Evolutionary conservation across 1,139 yeast species (phyloP).

Genomic region (Pneumocystis canis): DNA sequence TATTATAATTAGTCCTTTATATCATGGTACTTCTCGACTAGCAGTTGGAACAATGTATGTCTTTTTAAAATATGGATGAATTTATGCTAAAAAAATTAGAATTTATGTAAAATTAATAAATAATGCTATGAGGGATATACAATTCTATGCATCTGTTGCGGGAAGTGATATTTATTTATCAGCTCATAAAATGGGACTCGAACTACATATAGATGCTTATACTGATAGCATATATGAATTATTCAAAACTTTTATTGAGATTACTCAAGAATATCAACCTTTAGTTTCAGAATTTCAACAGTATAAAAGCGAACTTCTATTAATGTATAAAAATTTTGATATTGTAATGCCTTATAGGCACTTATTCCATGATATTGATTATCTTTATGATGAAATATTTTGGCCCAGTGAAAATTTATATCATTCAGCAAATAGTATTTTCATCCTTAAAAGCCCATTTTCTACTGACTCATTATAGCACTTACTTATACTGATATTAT

Average conservation of each 20-base stretch:
- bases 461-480: background rate
- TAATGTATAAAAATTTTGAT: background rate
- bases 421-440: background rate
- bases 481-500: background rate
- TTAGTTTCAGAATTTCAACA: no score
- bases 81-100: background rate
- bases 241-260: background rate
- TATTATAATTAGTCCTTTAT: background rate
- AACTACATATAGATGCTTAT: background rate
- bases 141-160: background rate
- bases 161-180: background rate
- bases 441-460: background rate
- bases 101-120: background rate
- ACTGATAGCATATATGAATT: background rate
- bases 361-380: background rate
- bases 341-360: background rate
- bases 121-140: background rate
- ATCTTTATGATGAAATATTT: background rate
- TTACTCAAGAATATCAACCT: background rate
- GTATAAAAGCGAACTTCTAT: background rate
- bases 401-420: background rate
- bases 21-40: background rate
- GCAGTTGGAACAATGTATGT: background rate
- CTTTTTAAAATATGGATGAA: background rate
- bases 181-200: background rate